Evolutionary conservation across 106 monocot genomes (phyloP).

Genomic region (Acanthochlamys bracteata): DNA sequence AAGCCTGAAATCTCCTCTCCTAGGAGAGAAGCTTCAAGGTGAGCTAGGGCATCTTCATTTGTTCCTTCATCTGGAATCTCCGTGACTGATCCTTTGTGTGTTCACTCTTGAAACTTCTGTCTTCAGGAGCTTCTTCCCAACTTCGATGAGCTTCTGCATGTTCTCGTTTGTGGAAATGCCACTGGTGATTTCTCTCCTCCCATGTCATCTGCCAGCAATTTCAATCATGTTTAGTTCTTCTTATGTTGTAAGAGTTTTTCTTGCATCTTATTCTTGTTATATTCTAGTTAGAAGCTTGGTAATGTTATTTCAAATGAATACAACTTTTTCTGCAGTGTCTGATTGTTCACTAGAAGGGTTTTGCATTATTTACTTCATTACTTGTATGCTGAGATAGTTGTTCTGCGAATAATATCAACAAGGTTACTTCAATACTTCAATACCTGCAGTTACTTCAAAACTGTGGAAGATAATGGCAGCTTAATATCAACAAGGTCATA

Average conservation of each 20-base stretch:
- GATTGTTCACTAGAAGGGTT: neutral
- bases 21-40: conserved; percentile 2
- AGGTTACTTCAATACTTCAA: no score
- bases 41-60: conserved; percentile 13
- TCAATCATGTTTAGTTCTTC: neutral
- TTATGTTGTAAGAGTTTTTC: neutral
- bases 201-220: neutral
- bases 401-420: no score
- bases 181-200: conserved; percentile 6
- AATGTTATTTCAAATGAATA: neutral
- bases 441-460: no score
- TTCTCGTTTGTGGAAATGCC: conserved; percentile 17
- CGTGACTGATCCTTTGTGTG: conserved; percentile 6
- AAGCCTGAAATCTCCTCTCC: conserved; percentile 2
- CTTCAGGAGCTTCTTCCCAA: conserved; percentile 15
- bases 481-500: neutral
- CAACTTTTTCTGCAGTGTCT: neutral
- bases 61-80: conserved; percentile 4
- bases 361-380: neutral
- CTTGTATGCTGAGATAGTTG: neutral
- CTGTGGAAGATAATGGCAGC: no score
- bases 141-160: conserved; percentile 10
- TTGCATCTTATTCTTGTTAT: neutral
- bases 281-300: no score
- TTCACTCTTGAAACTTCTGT: conserved; percentile 17